Percentiles rank a stretch among this genome's conserved stretches.
Evolutionary conservation across 2,329 filamentous ascomycete genomes (phyloP).

Genomic region (Cytospora piceicola): DNA sequence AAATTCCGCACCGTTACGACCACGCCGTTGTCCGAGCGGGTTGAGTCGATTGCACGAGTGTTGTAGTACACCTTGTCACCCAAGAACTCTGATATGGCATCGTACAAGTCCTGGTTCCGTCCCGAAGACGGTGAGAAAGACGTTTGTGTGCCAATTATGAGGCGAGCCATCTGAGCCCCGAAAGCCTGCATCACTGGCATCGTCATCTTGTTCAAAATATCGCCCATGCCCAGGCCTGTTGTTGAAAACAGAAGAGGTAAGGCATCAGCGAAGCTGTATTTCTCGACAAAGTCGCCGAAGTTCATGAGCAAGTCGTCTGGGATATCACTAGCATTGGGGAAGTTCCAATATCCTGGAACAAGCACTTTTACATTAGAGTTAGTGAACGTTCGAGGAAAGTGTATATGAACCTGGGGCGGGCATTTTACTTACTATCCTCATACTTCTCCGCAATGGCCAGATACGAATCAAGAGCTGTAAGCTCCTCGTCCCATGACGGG

Average conservation of each 20-base stretch:
- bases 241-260: slow-evolving; percentile 46
- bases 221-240: slow-evolving; percentile 48
- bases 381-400: neutral
- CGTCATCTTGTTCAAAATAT: slow-evolving; percentile 47
- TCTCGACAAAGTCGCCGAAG: slow-evolving; percentile 52
- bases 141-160: neutral
- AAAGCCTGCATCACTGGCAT: slow-evolving; percentile 51
- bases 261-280: slow-evolving; percentile 49
- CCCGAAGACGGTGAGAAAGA: slow-evolving; percentile 37
- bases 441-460: slow-evolving; percentile 11
- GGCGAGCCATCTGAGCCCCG: slow-evolving; percentile 41
- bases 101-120: slow-evolving; percentile 47
- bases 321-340: slow-evolving; percentile 48
- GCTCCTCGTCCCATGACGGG: slow-evolving; percentile 3
- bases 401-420: too few species aligned
- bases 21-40: slow-evolving; percentile 39
- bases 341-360: slow-evolving; percentile 44
- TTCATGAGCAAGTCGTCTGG: slow-evolving; percentile 52
- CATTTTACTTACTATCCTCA: slow-evolving; percentile 5
- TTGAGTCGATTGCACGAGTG: slow-evolving; percentile 40
- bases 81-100: slow-evolving; percentile 41
- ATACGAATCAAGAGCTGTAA: slow-evolving; percentile 11
- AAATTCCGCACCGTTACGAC: slow-evolving; percentile 38
- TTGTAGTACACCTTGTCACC: slow-evolving; percentile 43
- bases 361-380: slow-evolving; percentile 29